Evolutionary conservation across 31 red algal species (phyloP), one percentile per base, ranked within the genome.

Genomic region (Odonthalia washingtoniensis): DNA sequence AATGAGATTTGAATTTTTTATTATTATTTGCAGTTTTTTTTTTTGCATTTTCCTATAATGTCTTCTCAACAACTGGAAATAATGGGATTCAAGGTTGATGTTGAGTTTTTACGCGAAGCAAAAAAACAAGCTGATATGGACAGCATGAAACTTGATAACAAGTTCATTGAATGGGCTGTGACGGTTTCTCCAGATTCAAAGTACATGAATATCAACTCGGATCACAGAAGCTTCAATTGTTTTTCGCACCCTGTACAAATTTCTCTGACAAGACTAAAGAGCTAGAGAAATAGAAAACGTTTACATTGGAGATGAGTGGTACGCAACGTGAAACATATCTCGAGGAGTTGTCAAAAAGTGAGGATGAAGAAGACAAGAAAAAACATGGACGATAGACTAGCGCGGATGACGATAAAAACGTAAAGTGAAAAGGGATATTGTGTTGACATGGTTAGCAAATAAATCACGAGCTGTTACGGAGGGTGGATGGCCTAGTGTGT

Each of bases 201-300:
- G 40, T 91, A 87, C 75, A 95, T 95, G 96, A 98, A 95, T 37
- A 65, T 95, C 5, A 86, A 95, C 46, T 93, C 93, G 26, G 93
- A 88, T 42, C 76, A 75, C 92, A 98, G 77, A 93, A 93, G 87
- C 91, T 91, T 75, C 89, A 89, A 44, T 49, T 95, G 1, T 88
- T 95, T 53, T 95, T 91, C 74, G 87, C 87, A 1, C 93, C 87
- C 1, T 95, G 72, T 57, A 44, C 5, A 32, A 97, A 91, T 61
- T 43, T 14, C 0, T 34, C 32, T 17, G 82, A 53, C 17, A 35
- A 33, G 18, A 61, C 6, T 27, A 74, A 84, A 40, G 6, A 44
- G 36, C 24, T 89, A 43, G 85, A 85, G 27, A 12, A 5, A 34
- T 61, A 83, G 42, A 79, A 88, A 43, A 43, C 42, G 16, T 94